Base-by-base conservation (phyloP, 2,329 filamentous ascomycete species). In the Monascus ruber region DNA sequence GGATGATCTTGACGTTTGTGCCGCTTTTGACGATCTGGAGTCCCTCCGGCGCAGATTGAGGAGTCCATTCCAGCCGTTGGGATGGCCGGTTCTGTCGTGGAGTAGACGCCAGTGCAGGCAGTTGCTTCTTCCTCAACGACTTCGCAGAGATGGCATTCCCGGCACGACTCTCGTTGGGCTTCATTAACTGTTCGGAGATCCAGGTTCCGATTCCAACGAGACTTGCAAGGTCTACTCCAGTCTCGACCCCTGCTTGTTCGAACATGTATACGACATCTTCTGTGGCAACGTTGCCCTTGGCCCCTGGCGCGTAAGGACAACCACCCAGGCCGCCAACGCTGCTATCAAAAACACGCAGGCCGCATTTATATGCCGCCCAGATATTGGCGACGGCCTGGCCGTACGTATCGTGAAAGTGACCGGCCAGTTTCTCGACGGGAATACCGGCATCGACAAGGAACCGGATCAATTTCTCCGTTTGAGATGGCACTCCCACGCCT, bases 331-430 rank as follows among this genome's bases (percentile, higher is more conserved):
- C 86, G 2, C 77, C 83, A 1, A 93, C 83, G 38, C 82, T 84
- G 47, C 76, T 77, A 55, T 94, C 86, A 56, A 93, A 91, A 0
- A 76, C 83, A 27, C 83, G 68, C 32, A 93, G 74, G 0, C 86
- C 86, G 49, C 83, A 77, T 55, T 85, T 81, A 26, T 91, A 72
- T 31, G 81, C 79, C 0, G 88, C 79, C 7, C 84, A 78, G 4
- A 80, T 81, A 55, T 93, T 93, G 5, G 86, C 81, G n/a, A 89
- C 68, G 1, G 85, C 85, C 65, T 87, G 82, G 1, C 85, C 85
- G 55, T 87, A 89, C 1, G 86, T 93, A 55, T 94, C 85, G 60
- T 94, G 86, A 53, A 93, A 89, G 61, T 94, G 86, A 65, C 88
- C 78, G 0, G 84, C 84, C 7, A 93, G 64, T 51, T 84, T 80